These are phyloP conservation scores for Exophiala oligosperma DNA, from an alignment of 2,329 filamentous ascomycete species.

Conservation along the genomic window DNA sequence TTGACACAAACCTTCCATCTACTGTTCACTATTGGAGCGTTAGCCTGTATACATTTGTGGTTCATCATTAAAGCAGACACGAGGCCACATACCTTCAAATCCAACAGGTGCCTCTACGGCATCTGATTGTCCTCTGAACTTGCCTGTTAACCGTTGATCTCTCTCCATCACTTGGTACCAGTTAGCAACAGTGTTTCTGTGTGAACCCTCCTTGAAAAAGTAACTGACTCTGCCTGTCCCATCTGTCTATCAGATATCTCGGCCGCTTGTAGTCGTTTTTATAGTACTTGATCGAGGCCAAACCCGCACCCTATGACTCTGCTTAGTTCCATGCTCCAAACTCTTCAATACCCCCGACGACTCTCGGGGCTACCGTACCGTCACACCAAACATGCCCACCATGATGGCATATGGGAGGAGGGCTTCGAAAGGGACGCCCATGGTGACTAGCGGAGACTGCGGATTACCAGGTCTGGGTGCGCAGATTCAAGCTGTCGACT, in stretches of 20 bases:
- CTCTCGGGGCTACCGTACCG: slow-evolving; percentile 39
- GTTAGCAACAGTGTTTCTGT: too few relatives aligned
- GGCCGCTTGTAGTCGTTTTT: slow-evolving; percentile 64
- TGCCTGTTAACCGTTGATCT: slow-evolving; percentile 63
- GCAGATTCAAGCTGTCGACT: neutral
- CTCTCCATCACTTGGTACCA: slow-evolving; percentile 62
- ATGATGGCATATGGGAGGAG: slow-evolving; percentile 65
- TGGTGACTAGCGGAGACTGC: slow-evolving; percentile 37
- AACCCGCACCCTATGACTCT: slow-evolving; percentile 48
- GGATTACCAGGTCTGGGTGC: neutral
- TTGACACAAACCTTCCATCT: slow-evolving; percentile 59
- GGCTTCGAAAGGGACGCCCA: slow-evolving; percentile 68
- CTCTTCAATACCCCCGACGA: neutral
- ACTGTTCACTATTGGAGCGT: slow-evolving; percentile 54
- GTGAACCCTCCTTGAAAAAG: neutral
- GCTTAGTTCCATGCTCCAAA: slow-evolving; percentile 14
- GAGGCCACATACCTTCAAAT: slow-evolving; percentile 49
- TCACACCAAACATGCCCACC: slow-evolving; percentile 42
- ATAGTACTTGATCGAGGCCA: slow-evolving; percentile 59
- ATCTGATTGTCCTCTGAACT: slow-evolving; percentile 61
- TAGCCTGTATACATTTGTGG: slow-evolving; percentile 9
- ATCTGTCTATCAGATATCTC: slow-evolving; percentile 61
- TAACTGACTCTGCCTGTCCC: slow-evolving; percentile 65
- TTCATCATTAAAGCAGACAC: too few relatives aligned
- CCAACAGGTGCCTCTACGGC: slow-evolving; percentile 58